Conservation (phyloP, 2,329 filamentous ascomycete species). For the Cladosporium phlei region DNA sequence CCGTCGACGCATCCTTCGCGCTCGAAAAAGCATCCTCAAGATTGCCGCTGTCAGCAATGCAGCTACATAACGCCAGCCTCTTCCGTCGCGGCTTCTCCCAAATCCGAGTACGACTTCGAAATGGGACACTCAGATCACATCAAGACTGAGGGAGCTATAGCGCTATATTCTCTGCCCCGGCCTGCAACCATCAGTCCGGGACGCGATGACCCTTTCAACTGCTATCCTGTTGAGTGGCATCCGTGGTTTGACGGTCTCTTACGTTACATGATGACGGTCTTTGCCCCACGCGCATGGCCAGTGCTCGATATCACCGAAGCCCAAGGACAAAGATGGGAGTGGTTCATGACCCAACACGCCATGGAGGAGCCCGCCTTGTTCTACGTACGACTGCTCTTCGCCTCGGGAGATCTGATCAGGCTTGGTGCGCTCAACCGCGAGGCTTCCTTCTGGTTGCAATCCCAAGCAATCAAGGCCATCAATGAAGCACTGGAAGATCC, state of each 20-base stretch:
- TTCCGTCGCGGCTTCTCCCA: background rate
- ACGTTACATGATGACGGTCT: conserved; percentile 33
- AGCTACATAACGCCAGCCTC: background rate
- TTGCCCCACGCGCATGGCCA: conserved; percentile 32
- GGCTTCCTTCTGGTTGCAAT: conserved; percentile 26
- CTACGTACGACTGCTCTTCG: conserved; percentile 31
- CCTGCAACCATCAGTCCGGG: conserved; percentile 5
- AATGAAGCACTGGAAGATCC: conserved; percentile 24
- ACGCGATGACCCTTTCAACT: conserved; percentile 25
- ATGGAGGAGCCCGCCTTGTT: conserved; percentile 31
- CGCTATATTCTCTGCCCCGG: background rate
- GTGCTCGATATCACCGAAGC: conserved; percentile 27
- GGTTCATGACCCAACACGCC: conserved; percentile 31
- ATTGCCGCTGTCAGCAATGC: conserved; percentile 1
- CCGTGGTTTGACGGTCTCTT: conserved; percentile 29
- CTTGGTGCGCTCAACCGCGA: conserved; percentile 21
- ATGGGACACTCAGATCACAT: background rate
- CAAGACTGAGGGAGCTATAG: conserved; percentile 4
- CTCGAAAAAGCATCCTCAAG: background rate
- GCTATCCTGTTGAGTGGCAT: conserved; percentile 29
- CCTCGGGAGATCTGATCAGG: conserved; percentile 29
- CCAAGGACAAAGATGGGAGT: conserved; percentile 29
- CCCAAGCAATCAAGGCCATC: conserved; percentile 27
- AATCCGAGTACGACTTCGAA: background rate
- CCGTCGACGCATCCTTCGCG: background rate